These are phyloP conservation scores for Sclerotinia spermophila DNA, from an alignment of 2,329 filamentous ascomycete species.

Conservation along the genomic window DNA sequence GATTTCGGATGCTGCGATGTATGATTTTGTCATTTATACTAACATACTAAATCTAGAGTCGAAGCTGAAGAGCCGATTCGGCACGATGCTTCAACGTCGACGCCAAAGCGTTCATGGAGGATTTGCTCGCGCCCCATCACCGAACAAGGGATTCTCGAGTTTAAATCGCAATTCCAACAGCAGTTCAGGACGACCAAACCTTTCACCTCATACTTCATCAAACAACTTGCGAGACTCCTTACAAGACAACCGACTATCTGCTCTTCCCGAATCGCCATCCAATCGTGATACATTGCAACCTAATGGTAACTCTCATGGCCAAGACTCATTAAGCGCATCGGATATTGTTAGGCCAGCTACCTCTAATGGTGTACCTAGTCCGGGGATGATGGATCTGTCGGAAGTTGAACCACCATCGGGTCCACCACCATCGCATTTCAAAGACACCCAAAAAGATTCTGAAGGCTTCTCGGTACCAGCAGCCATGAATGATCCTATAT, in stretches of 20 bases:
- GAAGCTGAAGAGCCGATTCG: constrained; percentile 59
- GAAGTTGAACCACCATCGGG: constrained; percentile 52
- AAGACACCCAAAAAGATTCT: constrained; percentile 55
- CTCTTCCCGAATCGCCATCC: constrained; percentile 55
- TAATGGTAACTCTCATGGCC: constrained; percentile 30
- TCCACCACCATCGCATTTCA: constrained; percentile 41
- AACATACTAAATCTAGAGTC: constrained; percentile 42
- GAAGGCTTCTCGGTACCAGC: constrained; percentile 76
- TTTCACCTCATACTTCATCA: constrained; percentile 56
- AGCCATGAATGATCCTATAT: constrained; percentile 60
- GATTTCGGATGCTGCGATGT: background rate
- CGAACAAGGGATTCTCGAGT: constrained; percentile 48
- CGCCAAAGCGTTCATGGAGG: constrained; percentile 64
- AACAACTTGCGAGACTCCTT: constrained; percentile 54
- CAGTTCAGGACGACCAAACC: constrained; percentile 51
- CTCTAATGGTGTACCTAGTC: constrained; percentile 43
- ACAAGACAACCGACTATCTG: constrained; percentile 47
- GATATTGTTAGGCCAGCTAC: constrained; percentile 12
- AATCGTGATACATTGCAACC: constrained; percentile 25
- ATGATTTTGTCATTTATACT: background rate
- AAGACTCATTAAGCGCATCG: constrained; percentile 32
- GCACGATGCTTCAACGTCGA: constrained; percentile 64
- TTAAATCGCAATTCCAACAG: constrained; percentile 61
- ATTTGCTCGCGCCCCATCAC: constrained; percentile 51
- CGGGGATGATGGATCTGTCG: constrained; percentile 43